Percentiles rank a stretch among this genome's conserved stretches.
phyloP scores from a whole-genome alignment of 139 green algal species.

The Marvania coccoides region DNA sequence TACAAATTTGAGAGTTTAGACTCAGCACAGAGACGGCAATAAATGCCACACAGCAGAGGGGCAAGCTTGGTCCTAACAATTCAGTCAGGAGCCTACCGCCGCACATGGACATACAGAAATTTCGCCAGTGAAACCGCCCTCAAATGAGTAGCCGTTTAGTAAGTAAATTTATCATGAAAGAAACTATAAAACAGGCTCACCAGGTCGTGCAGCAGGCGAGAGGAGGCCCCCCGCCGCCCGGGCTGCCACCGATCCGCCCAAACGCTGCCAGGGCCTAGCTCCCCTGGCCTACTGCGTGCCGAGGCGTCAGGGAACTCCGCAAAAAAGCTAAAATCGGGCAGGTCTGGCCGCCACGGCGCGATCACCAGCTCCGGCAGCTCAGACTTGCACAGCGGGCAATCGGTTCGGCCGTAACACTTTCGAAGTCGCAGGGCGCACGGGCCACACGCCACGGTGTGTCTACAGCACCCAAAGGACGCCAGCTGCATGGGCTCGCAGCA shows the following conservation, averaged over 20 bases:
- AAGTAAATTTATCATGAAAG: no score
- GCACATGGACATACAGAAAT: no score
- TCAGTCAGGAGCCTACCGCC: no score
- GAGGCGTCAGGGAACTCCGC: background rate
- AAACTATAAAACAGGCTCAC: no score
- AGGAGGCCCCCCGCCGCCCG: background rate
- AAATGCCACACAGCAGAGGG: no score
- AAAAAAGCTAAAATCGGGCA: constrained; percentile 14
- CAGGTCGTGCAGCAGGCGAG: constrained; percentile 16
- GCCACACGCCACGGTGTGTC: constrained; percentile 39
- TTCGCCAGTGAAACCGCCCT: no score
- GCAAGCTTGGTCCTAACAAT: no score
- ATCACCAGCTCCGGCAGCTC: constrained; percentile 44
- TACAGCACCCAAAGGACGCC: constrained; percentile 39
- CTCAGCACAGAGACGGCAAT: no score
- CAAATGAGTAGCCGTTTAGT: no score
- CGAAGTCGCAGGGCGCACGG: constrained; percentile 55
- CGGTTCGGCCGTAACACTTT: constrained; percentile 49
- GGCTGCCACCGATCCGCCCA: constrained; percentile 11
- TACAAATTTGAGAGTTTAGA: no score
- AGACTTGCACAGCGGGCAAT: constrained; percentile 66
- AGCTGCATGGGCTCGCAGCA: constrained; percentile 26
- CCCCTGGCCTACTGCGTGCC: background rate
- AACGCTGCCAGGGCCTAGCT: constrained; percentile 10
- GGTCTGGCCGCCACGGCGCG: constrained; percentile 17